These are phyloP conservation scores for Lathyrus tuberosus DNA, from an alignment of 306 rosid genomes.

Conservation along the genomic window DNA sequence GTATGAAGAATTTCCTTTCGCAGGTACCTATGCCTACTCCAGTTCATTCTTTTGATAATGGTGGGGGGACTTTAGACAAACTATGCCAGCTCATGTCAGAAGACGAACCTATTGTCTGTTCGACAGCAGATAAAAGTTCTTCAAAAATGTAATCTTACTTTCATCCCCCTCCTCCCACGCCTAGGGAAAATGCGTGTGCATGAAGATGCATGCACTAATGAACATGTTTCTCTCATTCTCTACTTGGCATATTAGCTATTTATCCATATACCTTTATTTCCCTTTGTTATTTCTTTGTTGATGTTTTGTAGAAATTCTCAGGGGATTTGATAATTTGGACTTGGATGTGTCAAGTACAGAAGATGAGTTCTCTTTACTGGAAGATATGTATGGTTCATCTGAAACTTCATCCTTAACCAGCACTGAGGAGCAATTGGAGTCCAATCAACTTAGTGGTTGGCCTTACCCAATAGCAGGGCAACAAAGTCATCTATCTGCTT, in stretches of 20 bases:
- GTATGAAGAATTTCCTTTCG: slow-evolving; percentile 35
- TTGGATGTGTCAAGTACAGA: slow-evolving; percentile 60
- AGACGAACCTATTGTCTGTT: slow-evolving; percentile 39
- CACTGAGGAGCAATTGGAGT: slow-evolving; percentile 61
- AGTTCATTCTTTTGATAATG: slow-evolving; percentile 48
- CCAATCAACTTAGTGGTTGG: slow-evolving; percentile 50
- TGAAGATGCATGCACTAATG: slow-evolving; percentile 20
- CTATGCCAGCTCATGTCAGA: slow-evolving; percentile 47
- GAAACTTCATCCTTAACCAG: slow-evolving; percentile 60
- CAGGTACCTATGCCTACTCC: slow-evolving; percentile 59
- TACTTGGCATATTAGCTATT: slow-evolving; percentile 13
- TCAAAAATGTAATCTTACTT: slow-evolving; percentile 59
- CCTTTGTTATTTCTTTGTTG: slow-evolving; percentile 40
- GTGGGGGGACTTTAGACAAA: slow-evolving; percentile 47
- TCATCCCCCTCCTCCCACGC: slow-evolving; percentile 34
- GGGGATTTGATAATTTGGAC: slow-evolving; percentile 50
- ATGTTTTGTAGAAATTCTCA: slow-evolving; percentile 53
- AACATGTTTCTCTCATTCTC: slow-evolving; percentile 23
- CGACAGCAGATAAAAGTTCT: slow-evolving; percentile 50
- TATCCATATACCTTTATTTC: slow-evolving; percentile 23
- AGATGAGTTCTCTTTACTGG: slow-evolving; percentile 50
- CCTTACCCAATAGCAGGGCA: slow-evolving; percentile 45
- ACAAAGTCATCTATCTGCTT: slow-evolving; percentile 58
- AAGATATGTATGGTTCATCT: slow-evolving; percentile 54
- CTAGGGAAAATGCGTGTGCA: slow-evolving; percentile 12